Conservation (phyloP, 192 early-diverging fungal genomes). For the Backusella psychrophila region DNA sequence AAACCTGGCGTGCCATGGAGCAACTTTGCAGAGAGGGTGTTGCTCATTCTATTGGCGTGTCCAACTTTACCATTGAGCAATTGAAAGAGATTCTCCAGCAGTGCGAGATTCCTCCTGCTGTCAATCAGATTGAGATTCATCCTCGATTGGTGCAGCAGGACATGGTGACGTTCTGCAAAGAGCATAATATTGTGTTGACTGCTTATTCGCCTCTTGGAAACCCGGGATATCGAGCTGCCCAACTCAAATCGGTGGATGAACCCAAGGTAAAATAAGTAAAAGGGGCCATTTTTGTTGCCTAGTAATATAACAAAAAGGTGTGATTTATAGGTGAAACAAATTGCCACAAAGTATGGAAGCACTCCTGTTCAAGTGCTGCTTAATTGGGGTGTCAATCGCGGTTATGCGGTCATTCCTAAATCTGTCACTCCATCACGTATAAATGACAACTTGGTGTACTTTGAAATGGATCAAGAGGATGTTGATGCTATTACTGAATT, state of each 20-base stretch:
- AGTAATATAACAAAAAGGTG: constrained; percentile 6
- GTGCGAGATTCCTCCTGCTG: constrained; percentile 65
- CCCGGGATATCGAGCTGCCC: constrained; percentile 13
- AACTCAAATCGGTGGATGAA: constrained; percentile 11
- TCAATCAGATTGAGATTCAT: constrained; percentile 62
- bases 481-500: constrained; percentile 26
- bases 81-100: constrained; percentile 58
- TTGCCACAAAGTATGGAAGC: constrained; percentile 43
- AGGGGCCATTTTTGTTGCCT: neutral
- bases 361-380: constrained; percentile 57
- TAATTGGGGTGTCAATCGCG: constrained; percentile 53
- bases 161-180: constrained; percentile 60
- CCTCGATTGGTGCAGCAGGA: constrained; percentile 55
- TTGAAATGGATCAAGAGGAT: constrained; percentile 29
- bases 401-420: constrained; percentile 65
- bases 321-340: constrained; percentile 36
- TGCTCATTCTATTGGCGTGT: constrained; percentile 73
- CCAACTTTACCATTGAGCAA: constrained; percentile 63
- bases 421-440: constrained; percentile 52
- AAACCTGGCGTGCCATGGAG: constrained; percentile 81
- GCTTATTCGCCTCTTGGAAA: constrained; percentile 72
- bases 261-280: neutral
- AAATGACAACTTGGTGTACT: constrained; percentile 49
- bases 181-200: constrained; percentile 59
- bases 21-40: constrained; percentile 57